Base-by-base conservation (phyloP, 179 eudicot species). In the Beta lomatogona region DNA sequence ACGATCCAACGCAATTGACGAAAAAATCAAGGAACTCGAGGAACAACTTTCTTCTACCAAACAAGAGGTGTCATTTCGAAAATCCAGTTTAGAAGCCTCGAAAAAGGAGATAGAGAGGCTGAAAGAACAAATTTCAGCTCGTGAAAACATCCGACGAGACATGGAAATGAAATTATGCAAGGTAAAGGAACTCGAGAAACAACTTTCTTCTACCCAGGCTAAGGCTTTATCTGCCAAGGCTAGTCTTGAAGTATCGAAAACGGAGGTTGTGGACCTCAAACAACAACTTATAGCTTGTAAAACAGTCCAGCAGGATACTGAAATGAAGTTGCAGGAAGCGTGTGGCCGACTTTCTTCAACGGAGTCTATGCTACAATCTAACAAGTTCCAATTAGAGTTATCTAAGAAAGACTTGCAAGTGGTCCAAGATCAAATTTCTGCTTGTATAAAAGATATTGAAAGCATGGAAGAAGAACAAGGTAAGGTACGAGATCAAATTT, bases 11-110 rank as follows among this genome's bases (percentile, higher is more conserved):
- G 45, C 44, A 50, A 3, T 31, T 11, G 76, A 54, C 3, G 45
- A 71, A 73, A 84, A 84, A 57, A 77, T 63, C 0, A 25, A 53
- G 16, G 81, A 71, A 70, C 69, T 80, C 0, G 55, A 80, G 12
- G 13, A n/a, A 12, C 82, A 79, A 58, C 74, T 80, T 13, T 63
- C 73, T 45, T 67, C 83, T 31, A 11, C 46, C 9, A 63, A 28
- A 70, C 41, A 0, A 28, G 80, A 77, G 36, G 44, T 54, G 9
- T n/a, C 59, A 15, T 79, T 82, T 71, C 36, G 70, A 55, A 57
- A 58, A 45, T 79, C 79, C 16, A 28, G 65, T 68, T 18, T 79
- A 6, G 82, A 83, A 59, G 78, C 74, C 46, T 73, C 85, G 11
- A 67, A 53, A 31, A 73, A 57, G 11, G 82, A 79, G 66, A 57